These are phyloP conservation scores for Capsicum chinense DNA, from an alignment of 257 asterid species.

Conservation along the genomic window DNA sequence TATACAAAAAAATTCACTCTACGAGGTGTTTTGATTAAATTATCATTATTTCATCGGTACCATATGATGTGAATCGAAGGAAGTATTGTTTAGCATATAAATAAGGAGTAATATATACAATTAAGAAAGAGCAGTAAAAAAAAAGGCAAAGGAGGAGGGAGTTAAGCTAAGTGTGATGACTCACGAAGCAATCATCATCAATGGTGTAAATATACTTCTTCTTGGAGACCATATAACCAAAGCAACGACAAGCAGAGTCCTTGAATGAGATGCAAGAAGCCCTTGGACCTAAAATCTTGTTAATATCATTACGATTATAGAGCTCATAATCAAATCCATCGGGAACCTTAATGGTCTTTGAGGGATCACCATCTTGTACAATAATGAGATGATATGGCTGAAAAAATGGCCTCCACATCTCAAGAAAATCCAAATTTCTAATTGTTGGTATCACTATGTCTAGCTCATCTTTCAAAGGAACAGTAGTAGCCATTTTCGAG, in stretches of 20 bases:
- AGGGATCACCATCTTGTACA: slow-evolving; percentile 92
- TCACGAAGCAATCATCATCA: slow-evolving; percentile 93
- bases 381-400: slow-evolving; percentile 85
- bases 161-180: not conserved
- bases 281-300: slow-evolving; percentile 73
- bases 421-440: slow-evolving; percentile 83
- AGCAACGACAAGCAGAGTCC: slow-evolving; percentile 97
- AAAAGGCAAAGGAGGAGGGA: too few relatives aligned
- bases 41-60: too few relatives aligned
- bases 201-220: slow-evolving; percentile 96
- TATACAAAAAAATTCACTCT: too few relatives aligned
- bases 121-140: too few relatives aligned
- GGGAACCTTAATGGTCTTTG: slow-evolving; percentile 79
- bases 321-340: slow-evolving; percentile 79
- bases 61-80: not conserved
- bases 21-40: too few relatives aligned
- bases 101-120: too few relatives aligned
- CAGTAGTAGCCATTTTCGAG: slow-evolving; percentile 51
- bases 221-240: slow-evolving; percentile 91
- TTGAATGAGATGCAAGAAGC: slow-evolving; percentile 90
- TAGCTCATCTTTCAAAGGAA: slow-evolving; percentile 73
- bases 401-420: slow-evolving; percentile 93
- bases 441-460: slow-evolving; percentile 94
- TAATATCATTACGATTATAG: slow-evolving; percentile 83
- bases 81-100: too few relatives aligned